Evolutionary conservation across 1,284 basidiomycete genomes (phyloP).

Genomic region (Leccinum laetum): DNA sequence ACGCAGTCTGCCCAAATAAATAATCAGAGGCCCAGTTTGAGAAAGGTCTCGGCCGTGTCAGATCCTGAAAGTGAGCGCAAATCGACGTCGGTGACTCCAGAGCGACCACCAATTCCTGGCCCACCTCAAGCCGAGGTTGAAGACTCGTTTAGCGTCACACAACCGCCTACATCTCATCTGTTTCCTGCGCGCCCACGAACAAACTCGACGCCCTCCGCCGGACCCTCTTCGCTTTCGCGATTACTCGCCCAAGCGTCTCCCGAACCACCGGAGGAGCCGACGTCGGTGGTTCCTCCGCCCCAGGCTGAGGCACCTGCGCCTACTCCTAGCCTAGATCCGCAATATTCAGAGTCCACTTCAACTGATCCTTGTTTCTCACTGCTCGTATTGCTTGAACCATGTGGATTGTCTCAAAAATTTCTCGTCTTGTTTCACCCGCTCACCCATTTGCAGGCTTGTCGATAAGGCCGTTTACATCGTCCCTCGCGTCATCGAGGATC

Average conservation of each 20-base stretch:
- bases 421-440: no score
- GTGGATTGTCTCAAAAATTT: no score
- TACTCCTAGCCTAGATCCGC: not conserved
- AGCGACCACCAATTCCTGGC: constrained; percentile 37
- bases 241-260: constrained; percentile 68
- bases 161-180: constrained; percentile 60
- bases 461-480: no score
- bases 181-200: constrained; percentile 62
- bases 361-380: not conserved
- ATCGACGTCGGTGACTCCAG: constrained; percentile 38
- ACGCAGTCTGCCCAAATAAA: constrained; percentile 66
- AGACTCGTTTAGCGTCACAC: constrained; percentile 60
- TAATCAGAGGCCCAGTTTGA: constrained; percentile 56
- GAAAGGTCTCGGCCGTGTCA: constrained; percentile 47
- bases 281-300: constrained; percentile 32
- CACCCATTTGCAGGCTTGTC: no score
- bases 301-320: constrained; percentile 12
- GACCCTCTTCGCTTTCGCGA: constrained; percentile 74
- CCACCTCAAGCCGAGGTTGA: constrained; percentile 69
- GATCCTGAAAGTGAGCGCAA: constrained; percentile 33
- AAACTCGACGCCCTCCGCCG: constrained; percentile 65
- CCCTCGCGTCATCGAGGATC: no score
- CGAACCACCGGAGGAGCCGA: constrained; percentile 33
- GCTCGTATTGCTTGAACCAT: no score
- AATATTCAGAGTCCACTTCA: not conserved